Evolutionary conservation across 495 filamentous ascomycete genomes (phyloP).

Genomic region (Corynascus novoguineensis): DNA sequence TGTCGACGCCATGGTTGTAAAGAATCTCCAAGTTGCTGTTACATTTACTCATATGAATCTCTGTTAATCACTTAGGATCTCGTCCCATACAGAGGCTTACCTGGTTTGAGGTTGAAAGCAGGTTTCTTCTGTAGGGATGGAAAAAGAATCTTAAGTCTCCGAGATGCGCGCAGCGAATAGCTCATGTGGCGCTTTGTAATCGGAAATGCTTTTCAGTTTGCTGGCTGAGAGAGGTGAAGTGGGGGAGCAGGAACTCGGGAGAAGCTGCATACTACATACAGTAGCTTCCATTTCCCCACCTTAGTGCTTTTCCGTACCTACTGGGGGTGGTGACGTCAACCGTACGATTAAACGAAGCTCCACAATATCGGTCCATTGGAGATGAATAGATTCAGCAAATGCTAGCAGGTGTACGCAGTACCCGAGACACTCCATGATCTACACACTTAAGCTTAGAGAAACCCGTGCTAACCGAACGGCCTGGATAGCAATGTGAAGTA

Average conservation of each 20-base stretch:
- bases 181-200: conserved; percentile 17
- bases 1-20: conserved; percentile 59
- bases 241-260: background rate
- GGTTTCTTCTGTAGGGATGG: conserved; percentile 9
- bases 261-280: too few relatives aligned
- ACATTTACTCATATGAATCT: background rate
- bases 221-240: background rate
- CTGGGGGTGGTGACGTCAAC: too few relatives aligned
- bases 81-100: background rate
- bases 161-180: conserved; percentile 19
- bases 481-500: too few relatives aligned
- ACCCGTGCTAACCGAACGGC: too few relatives aligned
- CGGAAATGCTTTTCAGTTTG: background rate
- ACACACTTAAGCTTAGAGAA: too few relatives aligned
- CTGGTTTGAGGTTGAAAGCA: background rate
- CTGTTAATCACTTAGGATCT: background rate
- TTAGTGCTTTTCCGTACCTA: too few relatives aligned
- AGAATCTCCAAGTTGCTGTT: conserved; percentile 7
- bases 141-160: conserved; percentile 14
- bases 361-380: too few relatives aligned
- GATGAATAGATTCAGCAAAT: too few relatives aligned
- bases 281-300: too few relatives aligned
- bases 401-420: too few relatives aligned
- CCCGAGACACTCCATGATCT: too few relatives aligned
- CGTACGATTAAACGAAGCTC: too few relatives aligned